phyloP scores from a whole-genome alignment of 2,329 filamentous ascomycete species.

The Sclerotinia sclerotiorum region DNA sequence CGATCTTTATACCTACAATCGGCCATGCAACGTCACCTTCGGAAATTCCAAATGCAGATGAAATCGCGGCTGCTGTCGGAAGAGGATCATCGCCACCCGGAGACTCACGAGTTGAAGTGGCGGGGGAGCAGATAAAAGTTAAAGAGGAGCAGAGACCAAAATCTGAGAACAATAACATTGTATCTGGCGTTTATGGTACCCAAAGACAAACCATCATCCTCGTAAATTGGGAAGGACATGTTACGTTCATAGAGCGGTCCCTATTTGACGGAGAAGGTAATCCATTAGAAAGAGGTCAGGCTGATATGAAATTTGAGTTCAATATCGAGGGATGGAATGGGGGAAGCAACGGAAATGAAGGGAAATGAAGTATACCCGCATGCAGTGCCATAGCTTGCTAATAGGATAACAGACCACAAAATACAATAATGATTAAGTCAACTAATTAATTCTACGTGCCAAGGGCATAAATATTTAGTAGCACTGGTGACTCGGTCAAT shows the following conservation, averaged over 20 bases:
- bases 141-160: conserved; percentile 42
- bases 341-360: conserved; percentile 35
- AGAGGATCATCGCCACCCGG: conserved; percentile 25
- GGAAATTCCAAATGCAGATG: conserved; percentile 46
- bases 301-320: conserved; percentile 57
- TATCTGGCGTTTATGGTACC: conserved; percentile 62
- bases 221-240: conserved; percentile 62
- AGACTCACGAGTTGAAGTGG: conserved; percentile 42
- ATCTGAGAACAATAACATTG: conserved; percentile 46
- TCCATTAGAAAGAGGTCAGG: conserved; percentile 52
- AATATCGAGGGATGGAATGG: conserved; percentile 50
- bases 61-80: conserved; percentile 39
- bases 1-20: conserved; percentile 61
- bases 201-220: conserved; percentile 63
- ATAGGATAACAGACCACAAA: conserved; percentile 21
- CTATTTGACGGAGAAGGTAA: conserved; percentile 61
- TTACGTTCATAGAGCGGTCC: conserved; percentile 59
- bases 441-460: background rate
- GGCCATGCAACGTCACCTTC: conserved; percentile 43
- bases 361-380: conserved; percentile 30
- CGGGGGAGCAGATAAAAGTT: conserved; percentile 28
- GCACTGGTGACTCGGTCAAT: background rate
- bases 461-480: background rate
- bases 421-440: background rate
- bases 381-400: conserved; percentile 32